Percentiles rank a stretch among this genome's conserved stretches.
Evolutionary conservation across 257 asterid species (phyloP).

Genomic region (Rhazya stricta): DNA sequence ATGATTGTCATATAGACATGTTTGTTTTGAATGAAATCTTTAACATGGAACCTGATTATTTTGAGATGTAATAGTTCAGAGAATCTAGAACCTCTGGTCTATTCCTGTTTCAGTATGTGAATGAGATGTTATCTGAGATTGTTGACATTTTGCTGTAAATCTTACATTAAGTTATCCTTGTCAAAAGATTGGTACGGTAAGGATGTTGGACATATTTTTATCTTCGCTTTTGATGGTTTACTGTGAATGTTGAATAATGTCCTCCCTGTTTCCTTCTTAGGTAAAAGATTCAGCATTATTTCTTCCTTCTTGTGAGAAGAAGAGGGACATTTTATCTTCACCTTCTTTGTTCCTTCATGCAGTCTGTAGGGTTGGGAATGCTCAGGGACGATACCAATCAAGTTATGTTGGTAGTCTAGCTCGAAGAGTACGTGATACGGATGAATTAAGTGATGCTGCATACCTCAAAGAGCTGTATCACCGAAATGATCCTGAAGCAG

Average conservation of each 20-base stretch:
- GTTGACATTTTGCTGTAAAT: not conserved
- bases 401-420: constrained; percentile 69
- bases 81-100: not conserved
- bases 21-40: not conserved
- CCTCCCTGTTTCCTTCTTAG: not conserved
- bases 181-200: not conserved
- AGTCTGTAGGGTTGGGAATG: constrained; percentile 38
- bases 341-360: constrained; percentile 22
- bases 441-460: constrained; percentile 58
- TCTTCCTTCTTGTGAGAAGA: not conserved
- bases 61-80: not conserved
- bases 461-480: constrained; percentile 68
- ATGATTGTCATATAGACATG: no score
- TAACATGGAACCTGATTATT: not conserved
- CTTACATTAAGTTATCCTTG: not conserved
- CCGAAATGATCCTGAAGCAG: constrained; percentile 73
- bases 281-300: not conserved
- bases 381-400: constrained; percentile 36
- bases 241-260: not conserved
- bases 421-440: constrained; percentile 60
- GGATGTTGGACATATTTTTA: not conserved
- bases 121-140: not conserved
- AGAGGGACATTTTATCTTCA: not conserved
- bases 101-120: not conserved
- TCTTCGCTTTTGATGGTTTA: not conserved